Evolutionary conservation across 225 moss, liverwort and hornwort species (phyloP).

Genomic region (Polytrichum commune): DNA sequence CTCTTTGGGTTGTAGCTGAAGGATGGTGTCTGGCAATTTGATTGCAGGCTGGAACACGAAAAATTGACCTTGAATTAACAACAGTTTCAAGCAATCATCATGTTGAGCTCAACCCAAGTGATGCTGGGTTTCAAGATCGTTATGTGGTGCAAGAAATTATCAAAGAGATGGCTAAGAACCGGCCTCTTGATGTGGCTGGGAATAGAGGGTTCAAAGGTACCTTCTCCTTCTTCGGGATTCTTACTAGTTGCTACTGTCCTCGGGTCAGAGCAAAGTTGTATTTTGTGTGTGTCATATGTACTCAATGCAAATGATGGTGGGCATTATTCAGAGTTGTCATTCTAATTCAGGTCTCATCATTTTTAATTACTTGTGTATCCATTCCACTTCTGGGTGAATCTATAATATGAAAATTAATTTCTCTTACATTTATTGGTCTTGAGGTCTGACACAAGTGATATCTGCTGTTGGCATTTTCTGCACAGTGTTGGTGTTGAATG

Average conservation of each 20-base stretch:
- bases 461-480: neutral
- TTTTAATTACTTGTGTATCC: no score
- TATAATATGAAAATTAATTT: no score
- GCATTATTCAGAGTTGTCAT: no score
- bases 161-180: conserved; percentile 85
- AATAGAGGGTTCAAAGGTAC: conserved; percentile 83
- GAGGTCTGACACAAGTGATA: no score
- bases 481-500: conserved; percentile 82
- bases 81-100: conserved; percentile 90
- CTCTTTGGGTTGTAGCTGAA: neutral
- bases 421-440: no score
- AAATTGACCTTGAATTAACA: conserved; percentile 81
- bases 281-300: neutral
- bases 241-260: neutral
- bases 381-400: no score
- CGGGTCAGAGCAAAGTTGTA: neutral
- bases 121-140: conserved; percentile 92
- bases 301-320: no score
- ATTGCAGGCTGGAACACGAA: conserved; percentile 71
- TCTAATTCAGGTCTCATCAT: no score
- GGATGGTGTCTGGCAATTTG: neutral
- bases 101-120: conserved; percentile 91
- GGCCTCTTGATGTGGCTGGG: conserved; percentile 80
- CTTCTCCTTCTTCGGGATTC: neutral
- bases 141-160: conserved; percentile 91